Base-by-base conservation (phyloP, 176 grass and related monocot genomes). In the Aechmea fasciata region DNA sequence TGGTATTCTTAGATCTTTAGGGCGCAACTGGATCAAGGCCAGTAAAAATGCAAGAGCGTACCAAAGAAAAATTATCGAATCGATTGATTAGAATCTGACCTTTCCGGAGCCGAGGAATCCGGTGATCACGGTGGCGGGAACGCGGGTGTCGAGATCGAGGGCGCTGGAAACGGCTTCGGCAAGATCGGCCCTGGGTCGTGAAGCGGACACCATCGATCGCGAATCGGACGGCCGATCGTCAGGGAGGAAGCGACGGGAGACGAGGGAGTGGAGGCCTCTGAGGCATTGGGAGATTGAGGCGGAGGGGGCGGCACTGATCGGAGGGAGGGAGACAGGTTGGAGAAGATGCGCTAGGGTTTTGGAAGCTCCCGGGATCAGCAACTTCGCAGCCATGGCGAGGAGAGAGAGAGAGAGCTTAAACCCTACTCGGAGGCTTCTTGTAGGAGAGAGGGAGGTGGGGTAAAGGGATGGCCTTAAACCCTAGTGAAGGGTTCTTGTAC, bases 21-120 rank as follows among this genome's bases (percentile, higher is more conserved):
- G 25, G 2, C 25, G 25, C 25, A 26, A 26, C 25, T 26, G 1
- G 25, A 26, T 26, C 25, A 26, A 26, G 2, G 2, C 25, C 25
- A 26, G 2, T 26, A 26, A 26, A 26, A 26, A 26, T 26, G 25
- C 25, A 26, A 26, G 25, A 26, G 25, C 25, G 1, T 26, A 26
- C 1, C 0, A 3, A 19, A 13, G 13, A 19, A 57, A 57, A 57
- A 57, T 11, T 20, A 61, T 61, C 52, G 20, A 41, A 41, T 41
- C 4, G 33, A 41, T 41, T 41, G 33, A 41, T 41, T 41, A 41
- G 33, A 41, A 41, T 41, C 9, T 3, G 66, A 82, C 88, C 78
- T 91, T 91, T 65, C 88, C 84, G 48, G 84, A 78, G 50, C 84
- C 88, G 15, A 91, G 88, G 68, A 91, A 91, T 26, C 88, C 88